phyloP scores from a whole-genome alignment of 1,284 basidiomycete genomes.

The Dichomitus squalens region DNA sequence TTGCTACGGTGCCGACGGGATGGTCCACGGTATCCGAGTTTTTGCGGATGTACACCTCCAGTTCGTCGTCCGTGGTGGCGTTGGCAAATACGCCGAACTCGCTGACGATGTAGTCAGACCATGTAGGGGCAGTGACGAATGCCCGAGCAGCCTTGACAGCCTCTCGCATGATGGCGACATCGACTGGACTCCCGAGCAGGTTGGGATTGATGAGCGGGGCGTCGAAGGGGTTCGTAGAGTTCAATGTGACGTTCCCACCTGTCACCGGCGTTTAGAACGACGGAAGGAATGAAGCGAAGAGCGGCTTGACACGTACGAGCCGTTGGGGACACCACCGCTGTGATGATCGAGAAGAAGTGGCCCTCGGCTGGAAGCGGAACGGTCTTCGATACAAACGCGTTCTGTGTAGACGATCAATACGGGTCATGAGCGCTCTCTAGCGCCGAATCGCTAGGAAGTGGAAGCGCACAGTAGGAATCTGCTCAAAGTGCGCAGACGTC shows the following conservation, averaged over 20 bases:
- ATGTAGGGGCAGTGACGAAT: constrained; percentile 6
- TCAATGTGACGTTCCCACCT: constrained; percentile 28
- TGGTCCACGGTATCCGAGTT: constrained; percentile 28
- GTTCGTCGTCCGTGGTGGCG: constrained; percentile 27
- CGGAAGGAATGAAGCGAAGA: background rate
- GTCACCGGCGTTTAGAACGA: background rate
- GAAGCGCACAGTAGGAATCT: background rate
- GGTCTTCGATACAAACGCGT: constrained; percentile 2
- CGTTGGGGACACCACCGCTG: constrained; percentile 7
- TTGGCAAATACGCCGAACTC: constrained; percentile 5
- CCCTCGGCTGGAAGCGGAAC: constrained; percentile 7
- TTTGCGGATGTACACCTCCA: constrained; percentile 20
- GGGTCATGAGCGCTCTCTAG: too few species aligned
- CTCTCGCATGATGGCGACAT: constrained; percentile 17
- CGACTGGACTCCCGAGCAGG: constrained; percentile 14
- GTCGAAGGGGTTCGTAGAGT: constrained; percentile 22
- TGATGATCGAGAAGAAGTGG: constrained; percentile 13
- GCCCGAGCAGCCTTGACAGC: constrained; percentile 5
- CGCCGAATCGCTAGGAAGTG: too few species aligned
- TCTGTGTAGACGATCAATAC: background rate
- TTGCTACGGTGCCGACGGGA: constrained; percentile 29
- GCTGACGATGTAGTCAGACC: constrained; percentile 9
- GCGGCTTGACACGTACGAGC: constrained; percentile 13
- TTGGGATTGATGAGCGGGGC: constrained; percentile 24
- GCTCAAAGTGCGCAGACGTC: constrained; percentile 21